A percentile compares a stretch with the other conserved stretches of the same genome.
Evolutionary conservation across 2,329 filamentous ascomycete genomes (phyloP).

Genomic region (Paracoccidioides brasiliensis): DNA sequence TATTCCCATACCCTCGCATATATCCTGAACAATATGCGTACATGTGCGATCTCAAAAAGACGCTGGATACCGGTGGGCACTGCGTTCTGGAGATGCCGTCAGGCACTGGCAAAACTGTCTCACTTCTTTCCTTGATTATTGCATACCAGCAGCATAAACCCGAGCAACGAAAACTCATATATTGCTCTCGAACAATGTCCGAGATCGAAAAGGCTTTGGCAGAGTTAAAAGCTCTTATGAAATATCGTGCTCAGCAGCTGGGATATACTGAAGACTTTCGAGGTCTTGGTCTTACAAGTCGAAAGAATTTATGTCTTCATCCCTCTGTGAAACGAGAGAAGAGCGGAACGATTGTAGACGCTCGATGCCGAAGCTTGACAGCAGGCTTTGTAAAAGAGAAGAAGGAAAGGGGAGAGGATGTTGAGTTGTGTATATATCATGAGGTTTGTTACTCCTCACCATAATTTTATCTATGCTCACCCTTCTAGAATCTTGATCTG

Average conservation of each 20-base stretch:
- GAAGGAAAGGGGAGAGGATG: slow-evolving; percentile 86
- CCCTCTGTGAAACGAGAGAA: slow-evolving; percentile 94
- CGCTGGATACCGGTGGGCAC: slow-evolving; percentile 85
- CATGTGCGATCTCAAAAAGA: slow-evolving; percentile 77
- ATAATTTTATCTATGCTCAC: slow-evolving; percentile 10
- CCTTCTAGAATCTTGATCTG: slow-evolving; percentile 66
- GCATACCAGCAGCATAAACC: slow-evolving; percentile 92
- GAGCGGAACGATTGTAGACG: slow-evolving; percentile 85
- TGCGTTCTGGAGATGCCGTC: slow-evolving; percentile 99
- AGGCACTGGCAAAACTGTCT: slow-evolving; percentile 94
- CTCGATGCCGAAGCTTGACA: slow-evolving; percentile 87
- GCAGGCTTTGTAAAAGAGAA: slow-evolving; percentile 97
- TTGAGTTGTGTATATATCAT: slow-evolving; percentile 90
- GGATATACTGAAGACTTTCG: slow-evolving; percentile 86
- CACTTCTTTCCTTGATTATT: slow-evolving; percentile 84
- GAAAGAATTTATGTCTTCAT: slow-evolving; percentile 94
- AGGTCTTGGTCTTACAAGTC: slow-evolving; percentile 80
- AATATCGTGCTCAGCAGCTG: slow-evolving; percentile 80
- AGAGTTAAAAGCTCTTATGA: slow-evolving; percentile 86
- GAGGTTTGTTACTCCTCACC: slow-evolving; percentile 45
- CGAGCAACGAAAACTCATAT: slow-evolving; percentile 90
- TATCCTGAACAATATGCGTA: slow-evolving; percentile 65
- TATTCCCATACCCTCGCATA: slow-evolving; percentile 63
- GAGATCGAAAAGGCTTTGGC: slow-evolving; percentile 96
- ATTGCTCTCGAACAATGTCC: slow-evolving; percentile 98